Evolutionary conservation across 1,139 yeast genomes (phyloP).

Genomic region (Zhuliangozyma parablackwelliae): DNA sequence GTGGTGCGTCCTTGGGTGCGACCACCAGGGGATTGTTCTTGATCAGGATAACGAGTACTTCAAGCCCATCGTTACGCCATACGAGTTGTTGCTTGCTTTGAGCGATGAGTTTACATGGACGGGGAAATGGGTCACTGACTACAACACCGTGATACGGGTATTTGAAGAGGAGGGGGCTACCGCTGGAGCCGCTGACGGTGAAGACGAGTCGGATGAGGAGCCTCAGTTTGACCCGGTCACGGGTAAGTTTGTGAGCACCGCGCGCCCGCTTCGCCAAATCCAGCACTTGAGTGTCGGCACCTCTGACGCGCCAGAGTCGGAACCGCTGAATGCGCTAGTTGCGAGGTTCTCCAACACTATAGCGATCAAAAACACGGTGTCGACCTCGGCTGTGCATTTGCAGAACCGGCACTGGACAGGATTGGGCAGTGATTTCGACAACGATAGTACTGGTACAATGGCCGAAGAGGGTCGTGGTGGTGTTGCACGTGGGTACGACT

Average conservation of each 20-base stretch:
- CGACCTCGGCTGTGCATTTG: slow-evolving; percentile 79
- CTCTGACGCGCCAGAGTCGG: slow-evolving; percentile 16
- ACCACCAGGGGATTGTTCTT: slow-evolving; percentile 85
- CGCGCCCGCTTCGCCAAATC: slow-evolving; percentile 70
- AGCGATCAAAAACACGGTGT: slow-evolving; percentile 70
- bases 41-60: slow-evolving; percentile 76
- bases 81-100: slow-evolving; percentile 79
- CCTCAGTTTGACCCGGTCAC: slow-evolving; percentile 85
- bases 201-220: slow-evolving; percentile 37
- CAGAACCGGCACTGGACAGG: slow-evolving; percentile 86
- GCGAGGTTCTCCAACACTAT: slow-evolving; percentile 58
- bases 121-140: slow-evolving; percentile 88
- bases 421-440: slow-evolving; percentile 74
- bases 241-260: slow-evolving; percentile 63
- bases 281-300: slow-evolving; percentile 57
- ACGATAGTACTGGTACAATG: slow-evolving; percentile 56
- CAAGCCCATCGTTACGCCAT: slow-evolving; percentile 91
- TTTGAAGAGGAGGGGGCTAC: slow-evolving; percentile 12
- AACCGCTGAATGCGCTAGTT: slow-evolving; percentile 35
- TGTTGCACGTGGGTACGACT: slow-evolving; percentile 78
- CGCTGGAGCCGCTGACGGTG: neutral
- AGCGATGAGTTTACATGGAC: slow-evolving; percentile 78
- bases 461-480: slow-evolving; percentile 83
- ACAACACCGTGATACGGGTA: slow-evolving; percentile 45
- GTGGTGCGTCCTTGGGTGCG: slow-evolving; percentile 95